Conservation (phyloP, 1,284 basidiomycete species). For the Sanghuangporus weigelae region DNA sequence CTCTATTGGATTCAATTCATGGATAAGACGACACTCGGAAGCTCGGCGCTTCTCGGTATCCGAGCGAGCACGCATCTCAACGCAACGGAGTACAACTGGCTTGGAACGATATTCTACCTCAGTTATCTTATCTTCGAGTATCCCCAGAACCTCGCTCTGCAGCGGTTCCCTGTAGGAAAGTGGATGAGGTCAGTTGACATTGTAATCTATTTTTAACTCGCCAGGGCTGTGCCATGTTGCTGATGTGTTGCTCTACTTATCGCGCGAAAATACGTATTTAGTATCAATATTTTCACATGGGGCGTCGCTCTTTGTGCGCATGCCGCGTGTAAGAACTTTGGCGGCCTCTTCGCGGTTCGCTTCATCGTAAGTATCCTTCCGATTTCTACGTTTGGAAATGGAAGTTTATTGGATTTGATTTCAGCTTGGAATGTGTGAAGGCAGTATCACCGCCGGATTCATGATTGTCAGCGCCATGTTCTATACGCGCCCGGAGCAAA, state of each 20-base stretch:
- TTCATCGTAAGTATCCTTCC: constrained; percentile 32
- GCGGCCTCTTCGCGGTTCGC: constrained; percentile 59
- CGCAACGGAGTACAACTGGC: constrained; percentile 59
- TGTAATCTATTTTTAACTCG: neutral
- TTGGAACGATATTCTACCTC: constrained; percentile 65
- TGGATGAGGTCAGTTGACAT: constrained; percentile 59
- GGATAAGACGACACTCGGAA: constrained; percentile 70
- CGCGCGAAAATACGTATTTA: constrained; percentile 21
- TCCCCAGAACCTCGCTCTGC: constrained; percentile 70
- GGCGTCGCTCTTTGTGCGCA: constrained; percentile 55
- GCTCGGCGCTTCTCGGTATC: constrained; percentile 60
- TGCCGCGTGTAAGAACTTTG: constrained; percentile 70
- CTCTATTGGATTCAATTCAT: constrained; percentile 67
- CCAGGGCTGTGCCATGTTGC: neutral
- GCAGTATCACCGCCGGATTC: constrained; percentile 73
- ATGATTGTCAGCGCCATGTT: constrained; percentile 76
- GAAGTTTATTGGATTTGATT: neutral
- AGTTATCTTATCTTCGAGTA: constrained; percentile 64
- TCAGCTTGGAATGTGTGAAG: constrained; percentile 25
- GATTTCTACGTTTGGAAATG: neutral
- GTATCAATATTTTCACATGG: constrained; percentile 70
- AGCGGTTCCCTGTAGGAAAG: constrained; percentile 70
- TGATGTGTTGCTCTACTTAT: neutral
- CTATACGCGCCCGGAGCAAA: constrained; percentile 72
- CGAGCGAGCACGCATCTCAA: constrained; percentile 46